Evolutionary conservation across 768 basidiomycete genomes (phyloP).

Genomic region (Rhodotorula sphaerocarpa): DNA sequence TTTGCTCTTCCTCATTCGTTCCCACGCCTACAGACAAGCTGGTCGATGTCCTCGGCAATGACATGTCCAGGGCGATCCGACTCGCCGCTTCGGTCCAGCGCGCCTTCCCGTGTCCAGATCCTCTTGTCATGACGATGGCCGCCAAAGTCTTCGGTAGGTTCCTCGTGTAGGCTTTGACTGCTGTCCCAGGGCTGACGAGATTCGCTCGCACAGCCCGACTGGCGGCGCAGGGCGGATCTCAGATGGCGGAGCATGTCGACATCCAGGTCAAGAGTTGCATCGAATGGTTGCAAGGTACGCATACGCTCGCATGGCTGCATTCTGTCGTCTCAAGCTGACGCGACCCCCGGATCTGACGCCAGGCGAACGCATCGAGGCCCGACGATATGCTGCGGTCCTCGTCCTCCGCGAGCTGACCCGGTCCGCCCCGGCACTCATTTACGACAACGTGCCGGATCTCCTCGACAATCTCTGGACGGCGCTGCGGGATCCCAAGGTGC

Average conservation of each 20-base stretch:
- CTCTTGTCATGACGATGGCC: constrained; percentile 67
- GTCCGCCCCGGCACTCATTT: constrained; percentile 59
- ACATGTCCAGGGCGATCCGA: constrained; percentile 71
- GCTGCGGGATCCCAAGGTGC: constrained; percentile 71
- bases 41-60: constrained; percentile 66
- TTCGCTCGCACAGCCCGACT: constrained; percentile 24
- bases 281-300: constrained; percentile 38
- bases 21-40: constrained; percentile 53
- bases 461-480: constrained; percentile 90
- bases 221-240: constrained; percentile 34
- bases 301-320: constrained; percentile 47
- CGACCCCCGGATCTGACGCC: constrained; percentile 56
- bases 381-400: constrained; percentile 85
- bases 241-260: constrained; percentile 38
- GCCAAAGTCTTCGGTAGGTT: constrained; percentile 38
- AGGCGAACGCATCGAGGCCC: constrained; percentile 68
- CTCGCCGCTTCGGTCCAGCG: constrained; percentile 90
- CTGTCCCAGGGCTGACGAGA: not conserved
- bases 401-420: constrained; percentile 87
- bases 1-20: too few relatives aligned
- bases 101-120: constrained; percentile 79
- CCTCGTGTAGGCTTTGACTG: too few relatives aligned
- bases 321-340: constrained; percentile 64
- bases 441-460: constrained; percentile 74
- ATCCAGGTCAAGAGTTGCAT: constrained; percentile 40